These are phyloP conservation scores for Amoebophrya sp. DNA, from an alignment of 169 alveolate genomes.

Conservation along the genomic window DNA sequence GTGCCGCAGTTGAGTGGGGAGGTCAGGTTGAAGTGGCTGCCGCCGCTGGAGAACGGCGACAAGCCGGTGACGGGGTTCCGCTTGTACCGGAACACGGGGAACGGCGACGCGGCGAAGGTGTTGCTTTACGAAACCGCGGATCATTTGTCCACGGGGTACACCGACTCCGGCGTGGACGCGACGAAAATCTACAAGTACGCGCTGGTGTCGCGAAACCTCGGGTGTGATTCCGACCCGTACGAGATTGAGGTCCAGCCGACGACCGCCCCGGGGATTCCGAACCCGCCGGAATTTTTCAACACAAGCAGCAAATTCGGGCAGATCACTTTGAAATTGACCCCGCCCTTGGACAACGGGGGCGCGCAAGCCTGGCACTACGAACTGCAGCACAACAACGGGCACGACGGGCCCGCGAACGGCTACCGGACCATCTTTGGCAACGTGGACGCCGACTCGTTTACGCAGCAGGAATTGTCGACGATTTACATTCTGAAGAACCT, in stretches of 20 bases:
- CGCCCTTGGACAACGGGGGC: neutral
- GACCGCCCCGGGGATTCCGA: neutral
- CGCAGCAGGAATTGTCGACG: neutral
- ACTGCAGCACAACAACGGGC: neutral
- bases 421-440: neutral
- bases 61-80: neutral
- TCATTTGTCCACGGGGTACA: neutral
- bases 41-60: neutral
- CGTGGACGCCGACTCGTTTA: neutral
- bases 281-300: neutral
- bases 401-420: neutral
- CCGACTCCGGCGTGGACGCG: neutral
- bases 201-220: neutral
- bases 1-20: neutral
- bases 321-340: neutral
- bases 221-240: neutral
- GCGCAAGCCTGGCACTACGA: neutral
- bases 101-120: neutral
- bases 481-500: neutral
- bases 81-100: neutral
- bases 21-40: neutral
- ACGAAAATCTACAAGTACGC: neutral
- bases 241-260: neutral
- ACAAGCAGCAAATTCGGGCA: neutral
- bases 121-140: neutral